Evolutionary conservation across 2,329 filamentous ascomycete species (phyloP).

Genomic region (Epichloe bromicola): DNA sequence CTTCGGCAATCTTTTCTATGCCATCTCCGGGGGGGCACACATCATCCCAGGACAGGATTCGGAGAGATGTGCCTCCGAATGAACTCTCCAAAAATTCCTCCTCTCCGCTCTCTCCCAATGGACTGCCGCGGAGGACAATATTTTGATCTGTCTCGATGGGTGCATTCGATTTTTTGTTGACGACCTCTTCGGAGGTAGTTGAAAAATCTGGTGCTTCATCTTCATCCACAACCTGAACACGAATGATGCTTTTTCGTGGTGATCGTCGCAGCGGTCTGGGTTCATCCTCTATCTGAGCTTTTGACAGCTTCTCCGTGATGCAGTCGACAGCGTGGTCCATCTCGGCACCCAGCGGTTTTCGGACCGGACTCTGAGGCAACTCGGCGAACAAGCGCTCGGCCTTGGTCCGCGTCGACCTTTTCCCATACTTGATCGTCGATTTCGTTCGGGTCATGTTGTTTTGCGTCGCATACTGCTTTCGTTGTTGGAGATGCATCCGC

Average conservation of each 20-base stretch:
- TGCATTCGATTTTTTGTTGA: background rate
- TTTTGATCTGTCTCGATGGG: background rate
- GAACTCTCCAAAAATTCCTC: constrained; percentile 5
- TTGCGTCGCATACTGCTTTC: background rate
- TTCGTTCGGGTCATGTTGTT: constrained; percentile 32
- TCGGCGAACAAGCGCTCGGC: constrained; percentile 37
- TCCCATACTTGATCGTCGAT: constrained; percentile 37
- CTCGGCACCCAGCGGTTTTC: constrained; percentile 12
- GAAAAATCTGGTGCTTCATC: constrained; percentile 6
- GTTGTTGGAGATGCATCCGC: background rate
- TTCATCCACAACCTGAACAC: constrained; percentile 3
- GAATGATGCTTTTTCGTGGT: constrained; percentile 8
- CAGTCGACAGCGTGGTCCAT: constrained; percentile 17
- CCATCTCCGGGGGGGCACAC: constrained; percentile 39
- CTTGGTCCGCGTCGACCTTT: constrained; percentile 31
- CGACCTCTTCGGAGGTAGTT: background rate
- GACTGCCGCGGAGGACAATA: background rate
- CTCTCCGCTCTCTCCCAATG: background rate
- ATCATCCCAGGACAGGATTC: constrained; percentile 41
- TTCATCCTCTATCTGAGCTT: constrained; percentile 16
- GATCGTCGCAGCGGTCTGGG: constrained; percentile 5
- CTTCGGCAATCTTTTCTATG: constrained; percentile 53
- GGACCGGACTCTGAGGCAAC: constrained; percentile 36
- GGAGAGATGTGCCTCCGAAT: constrained; percentile 18
- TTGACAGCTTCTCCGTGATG: constrained; percentile 22